Conservation (phyloP, 1,139 yeast species). For the Debaryomycetaceae sp. region DNA sequence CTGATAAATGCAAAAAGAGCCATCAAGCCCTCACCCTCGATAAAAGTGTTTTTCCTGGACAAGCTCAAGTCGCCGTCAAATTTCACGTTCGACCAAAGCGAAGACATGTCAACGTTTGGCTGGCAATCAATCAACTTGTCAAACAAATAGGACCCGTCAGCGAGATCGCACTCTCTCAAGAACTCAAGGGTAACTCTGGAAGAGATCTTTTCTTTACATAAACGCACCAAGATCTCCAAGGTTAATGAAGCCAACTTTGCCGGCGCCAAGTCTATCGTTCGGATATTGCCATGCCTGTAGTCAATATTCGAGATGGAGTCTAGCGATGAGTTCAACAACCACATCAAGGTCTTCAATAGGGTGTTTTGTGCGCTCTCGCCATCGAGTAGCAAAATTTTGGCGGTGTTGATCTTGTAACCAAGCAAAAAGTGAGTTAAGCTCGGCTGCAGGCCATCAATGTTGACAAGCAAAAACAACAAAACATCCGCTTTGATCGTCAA, state of each 20-base stretch:
- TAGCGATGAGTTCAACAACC: slow-evolving; percentile 45
- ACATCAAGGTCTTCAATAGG: slow-evolving; percentile 51
- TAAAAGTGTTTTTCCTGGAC: slow-evolving; percentile 24
- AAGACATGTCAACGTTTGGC: slow-evolving; percentile 45
- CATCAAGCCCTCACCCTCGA: slow-evolving; percentile 19
- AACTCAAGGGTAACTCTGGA: slow-evolving; percentile 48
- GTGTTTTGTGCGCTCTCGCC: slow-evolving; percentile 29
- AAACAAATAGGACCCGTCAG: slow-evolving; percentile 35
- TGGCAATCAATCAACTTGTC: slow-evolving; percentile 49
- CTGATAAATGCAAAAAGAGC: slow-evolving; percentile 60
- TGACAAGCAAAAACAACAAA: slow-evolving; percentile 52
- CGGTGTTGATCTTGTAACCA: slow-evolving; percentile 53
- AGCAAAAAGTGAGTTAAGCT: slow-evolving; percentile 70
- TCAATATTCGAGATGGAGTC: slow-evolving; percentile 35
- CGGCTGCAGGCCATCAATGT: slow-evolving; percentile 42
- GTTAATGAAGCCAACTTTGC: slow-evolving; percentile 54
- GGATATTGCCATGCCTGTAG: slow-evolving; percentile 31
- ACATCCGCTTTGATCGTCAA: slow-evolving; percentile 54
- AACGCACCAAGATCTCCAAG: slow-evolving; percentile 55
- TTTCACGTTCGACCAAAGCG: slow-evolving; percentile 48
- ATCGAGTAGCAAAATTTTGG: slow-evolving; percentile 18
- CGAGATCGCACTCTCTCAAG: slow-evolving; percentile 40
- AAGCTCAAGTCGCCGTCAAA: slow-evolving; percentile 39
- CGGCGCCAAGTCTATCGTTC: slow-evolving; percentile 47
- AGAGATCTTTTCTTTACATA: slow-evolving; percentile 54